Evolutionary conservation across 805 yeast genomes (phyloP), one percentile per base, ranked within the genome.

Genomic region (Candida sakaeoensis): DNA sequence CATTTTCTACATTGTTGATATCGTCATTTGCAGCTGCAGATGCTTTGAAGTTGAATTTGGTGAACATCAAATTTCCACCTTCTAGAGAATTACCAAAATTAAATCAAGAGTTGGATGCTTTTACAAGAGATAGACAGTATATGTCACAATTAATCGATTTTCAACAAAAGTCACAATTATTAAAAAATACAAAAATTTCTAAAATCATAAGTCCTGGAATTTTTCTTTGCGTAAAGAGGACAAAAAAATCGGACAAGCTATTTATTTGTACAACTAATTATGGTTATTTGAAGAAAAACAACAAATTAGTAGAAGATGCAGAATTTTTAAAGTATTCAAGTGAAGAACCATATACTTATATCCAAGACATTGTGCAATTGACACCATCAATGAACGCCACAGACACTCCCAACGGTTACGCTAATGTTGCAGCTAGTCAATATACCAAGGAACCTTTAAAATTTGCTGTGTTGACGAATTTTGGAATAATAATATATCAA

Each of bases 371-470:
- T 46, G 76, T 80, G 13, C 85, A 83, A 45, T 54, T 86, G 32
- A 76, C 91, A 0, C 79, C 85, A 12, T 65, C 80, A 2, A 82
- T 82, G 70, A 75, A 77, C 53, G 87, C 95, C 1, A 75, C 91
- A 0, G 63, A 76, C 31, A 77, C 77, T 33, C 95, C 95, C 15
- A 77, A 71, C 50, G 96, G 96, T 2, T 87, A 81, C 55, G 86
- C 88, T 8, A 90, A 91, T 56, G 80, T 80, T 43, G 79, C 86
- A 60, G 95, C 96, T 1, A 80, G 91, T 5, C 97, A 90, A 52
- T 91, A 87, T 54, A 75, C 80, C 13, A 61, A 75, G 14, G 69
- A 72, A 14, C 79, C 86, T 0, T 73, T 85, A 33, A 79, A 78
- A 51, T 75, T 90, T 54, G 96, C 95, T 1, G 80, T 91, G 1